Evolutionary conservation across 2,329 filamentous ascomycete species (phyloP), one percentile per base, ranked within the genome.

Genomic region (Orbilia oligospora): DNA sequence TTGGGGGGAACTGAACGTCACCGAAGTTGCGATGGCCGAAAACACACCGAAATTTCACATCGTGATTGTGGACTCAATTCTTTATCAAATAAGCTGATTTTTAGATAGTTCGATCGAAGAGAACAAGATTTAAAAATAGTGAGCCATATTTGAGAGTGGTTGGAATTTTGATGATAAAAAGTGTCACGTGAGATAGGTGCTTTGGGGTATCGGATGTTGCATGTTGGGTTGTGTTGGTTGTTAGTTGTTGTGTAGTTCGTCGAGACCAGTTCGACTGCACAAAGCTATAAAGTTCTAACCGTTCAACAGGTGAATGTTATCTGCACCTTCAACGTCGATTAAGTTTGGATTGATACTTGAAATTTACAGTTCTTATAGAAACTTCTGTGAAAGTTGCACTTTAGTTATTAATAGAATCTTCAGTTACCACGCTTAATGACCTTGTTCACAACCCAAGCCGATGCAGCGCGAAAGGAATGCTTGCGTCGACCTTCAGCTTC

Each of bases 21-120:
- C 18, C 49, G 49, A 33, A 33, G 24, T 55, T 55, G 53, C 30
- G 30, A 56, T 56, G 53, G 53, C 20, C n/a, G 12, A 22, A 56
- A 36, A 33, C 9, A 33, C 49, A 55, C 16, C 24, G 9, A 18
- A 55, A 27, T 5, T 55, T 55, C 18, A 16, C 14, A 55, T 55
- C 49, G 49, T 55, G 49, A 33, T 33, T 55, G 12, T n/a, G 49
- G 33, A 14, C 24, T 33, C 24, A 33, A 33, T 55, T 56, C 2
- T 56, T 56, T 2, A 20, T 22, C 30, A 55, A 33, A 3, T 55
- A 9, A 6, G 24, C 38, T 56, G 27, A 18, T 56, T 56, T 56
- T 36, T 56, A 16, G 53, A 56, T 56, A 33, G 6, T 30, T 36
- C 30, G 53, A 38, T 12, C 18, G 27, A 9, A 36, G 27, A 56